Evolutionary conservation across 2,329 filamentous ascomycete species (phyloP).

Genomic region (Venturia effusa): DNA sequence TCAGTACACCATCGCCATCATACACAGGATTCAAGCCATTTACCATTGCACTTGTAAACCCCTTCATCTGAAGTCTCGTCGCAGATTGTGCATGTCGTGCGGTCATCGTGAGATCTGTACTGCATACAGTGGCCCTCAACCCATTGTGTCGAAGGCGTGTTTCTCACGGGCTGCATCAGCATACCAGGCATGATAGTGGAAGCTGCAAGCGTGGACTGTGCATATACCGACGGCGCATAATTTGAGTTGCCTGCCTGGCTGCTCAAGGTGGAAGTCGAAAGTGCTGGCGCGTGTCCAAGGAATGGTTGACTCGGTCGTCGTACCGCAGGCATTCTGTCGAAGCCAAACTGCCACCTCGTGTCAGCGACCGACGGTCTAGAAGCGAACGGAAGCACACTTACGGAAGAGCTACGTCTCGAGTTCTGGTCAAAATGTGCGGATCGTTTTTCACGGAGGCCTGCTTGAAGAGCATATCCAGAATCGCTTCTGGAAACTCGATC

Average conservation of each 20-base stretch:
- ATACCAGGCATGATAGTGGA: slow-evolving; percentile 82
- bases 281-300: slow-evolving; percentile 49
- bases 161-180: slow-evolving; percentile 65
- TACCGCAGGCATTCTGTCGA: slow-evolving; percentile 55
- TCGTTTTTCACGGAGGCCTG: slow-evolving; percentile 83
- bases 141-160: slow-evolving; percentile 73
- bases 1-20: neutral
- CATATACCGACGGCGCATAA: slow-evolving; percentile 76
- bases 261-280: slow-evolving; percentile 56
- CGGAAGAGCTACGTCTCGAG: slow-evolving; percentile 80
- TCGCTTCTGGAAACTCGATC: slow-evolving; percentile 83
- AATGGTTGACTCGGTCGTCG: slow-evolving; percentile 59
- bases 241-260: slow-evolving; percentile 33
- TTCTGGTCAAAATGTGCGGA: slow-evolving; percentile 80
- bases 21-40: slow-evolving; percentile 17
- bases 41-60: slow-evolving; percentile 58
- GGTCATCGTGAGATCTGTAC: slow-evolving; percentile 48
- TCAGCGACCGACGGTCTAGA: slow-evolving; percentile 17
- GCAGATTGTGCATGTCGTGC: slow-evolving; percentile 59
- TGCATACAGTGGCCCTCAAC: slow-evolving; percentile 76
- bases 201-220: slow-evolving; percentile 73
- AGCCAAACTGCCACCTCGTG: slow-evolving; percentile 46
- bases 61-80: slow-evolving; percentile 66
- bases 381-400: slow-evolving; percentile 5
- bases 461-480: slow-evolving; percentile 77